These are phyloP conservation scores for Fragaria iinumae DNA, from an alignment of 306 rosid species.

Conservation along the genomic window DNA sequence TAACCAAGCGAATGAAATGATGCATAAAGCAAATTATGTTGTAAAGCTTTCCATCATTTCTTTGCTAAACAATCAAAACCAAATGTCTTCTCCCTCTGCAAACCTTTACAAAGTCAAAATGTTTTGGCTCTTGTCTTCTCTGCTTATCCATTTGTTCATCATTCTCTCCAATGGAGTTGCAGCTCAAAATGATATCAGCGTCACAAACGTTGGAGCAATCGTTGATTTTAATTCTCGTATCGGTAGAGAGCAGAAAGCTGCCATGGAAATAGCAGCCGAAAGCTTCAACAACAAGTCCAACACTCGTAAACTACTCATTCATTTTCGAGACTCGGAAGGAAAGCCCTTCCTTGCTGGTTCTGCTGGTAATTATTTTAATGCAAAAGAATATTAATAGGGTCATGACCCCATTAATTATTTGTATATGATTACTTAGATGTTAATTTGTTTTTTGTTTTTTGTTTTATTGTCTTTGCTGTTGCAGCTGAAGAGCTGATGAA, in stretches of 20 bases:
- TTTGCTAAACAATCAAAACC: background rate
- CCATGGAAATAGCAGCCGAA: slow-evolving; percentile 49
- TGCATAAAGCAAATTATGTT: background rate
- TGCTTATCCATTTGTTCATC: background rate
- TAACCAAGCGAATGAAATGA: background rate
- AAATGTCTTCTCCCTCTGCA: slow-evolving; percentile 21
- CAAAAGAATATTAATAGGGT: background rate
- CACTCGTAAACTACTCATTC: slow-evolving; percentile 11
- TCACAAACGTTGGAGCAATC: slow-evolving; percentile 40
- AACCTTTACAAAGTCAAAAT: background rate
- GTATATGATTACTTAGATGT: background rate
- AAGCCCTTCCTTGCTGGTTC: slow-evolving; percentile 27
- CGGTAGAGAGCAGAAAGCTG: slow-evolving; percentile 43
- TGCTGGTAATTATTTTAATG: slow-evolving; percentile 17
- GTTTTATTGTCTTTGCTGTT: background rate
- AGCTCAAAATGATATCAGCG: slow-evolving; percentile 9
- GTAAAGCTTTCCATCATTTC: background rate
- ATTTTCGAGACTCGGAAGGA: slow-evolving; percentile 15
- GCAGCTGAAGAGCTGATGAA: slow-evolving; percentile 34
- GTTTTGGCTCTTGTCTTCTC: slow-evolving; percentile 9
- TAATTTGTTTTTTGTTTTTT: background rate
- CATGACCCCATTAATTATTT: background rate
- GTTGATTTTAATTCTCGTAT: slow-evolving; percentile 36
- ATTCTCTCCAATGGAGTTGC: slow-evolving; percentile 15
- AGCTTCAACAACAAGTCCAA: slow-evolving; percentile 29